Base-by-base conservation (phyloP, 441 rosid genomes). In the Isatis lusitanica region DNA sequence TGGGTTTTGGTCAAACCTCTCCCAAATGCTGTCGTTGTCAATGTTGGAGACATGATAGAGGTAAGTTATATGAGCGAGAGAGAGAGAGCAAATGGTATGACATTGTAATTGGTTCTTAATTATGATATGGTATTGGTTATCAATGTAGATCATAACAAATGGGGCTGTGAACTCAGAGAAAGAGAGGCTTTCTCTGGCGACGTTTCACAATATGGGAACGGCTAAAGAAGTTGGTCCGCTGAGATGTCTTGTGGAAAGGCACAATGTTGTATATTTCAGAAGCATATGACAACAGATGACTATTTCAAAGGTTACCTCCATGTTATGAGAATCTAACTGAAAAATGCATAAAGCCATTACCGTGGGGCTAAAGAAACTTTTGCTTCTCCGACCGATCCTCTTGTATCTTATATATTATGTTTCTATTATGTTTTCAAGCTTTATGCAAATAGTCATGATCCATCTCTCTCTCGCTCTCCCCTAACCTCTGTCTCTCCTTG, bases 41-140 rank as follows among this genome's bases (percentile, higher is more conserved):
- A 53, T 53, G 59, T 53, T 53, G 59, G 36, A 53, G 59, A 53
- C 59, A 53, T 53, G 59, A 53, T 53, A 53, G 59, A 53, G 36
- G 59, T 53, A 13, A 28, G 17, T 28, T 28, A 12, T 26, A 33
- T 24, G 33, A 43, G n/a, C 21, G 52, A 46, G 51, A 47, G 38
- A 47, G 38, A 35, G 38, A 35, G 38, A 31, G 9, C 9, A 35
- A 35, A 35, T 7, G 6, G 40, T 36, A 36, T 35, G 7, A 2
- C 10, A 35, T 36, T 9, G 40, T 36, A 36, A 36, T 36, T 9
- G 40, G 40, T 36, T 36, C 40, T 36, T 36, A 36, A 9, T 35
- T 7, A 36, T 36, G 40, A 36, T 21, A 21, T 51, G 57, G 57
- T 51, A 24, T 51, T 24, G 58, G 58, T 52, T 52, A 15, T 28